phyloP scores from a whole-genome alignment of 306 rosid species.

The Sechiopsis laciniata region DNA sequence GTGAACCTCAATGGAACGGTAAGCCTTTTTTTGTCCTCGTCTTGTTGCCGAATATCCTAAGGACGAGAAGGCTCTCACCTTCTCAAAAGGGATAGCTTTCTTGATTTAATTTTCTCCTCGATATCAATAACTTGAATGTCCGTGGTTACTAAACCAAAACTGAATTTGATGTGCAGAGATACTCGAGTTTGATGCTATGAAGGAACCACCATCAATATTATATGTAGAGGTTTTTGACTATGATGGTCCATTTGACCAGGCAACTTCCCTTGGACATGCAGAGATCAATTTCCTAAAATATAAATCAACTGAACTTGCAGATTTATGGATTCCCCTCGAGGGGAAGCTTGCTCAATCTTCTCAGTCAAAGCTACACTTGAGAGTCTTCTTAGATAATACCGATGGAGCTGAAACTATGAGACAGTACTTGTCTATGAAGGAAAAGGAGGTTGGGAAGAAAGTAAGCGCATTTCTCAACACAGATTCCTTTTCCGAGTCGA shows the following conservation, averaged over 20 bases:
- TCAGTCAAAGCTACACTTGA: constrained; percentile 79
- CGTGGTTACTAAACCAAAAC: constrained; percentile 5
- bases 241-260: constrained; percentile 87
- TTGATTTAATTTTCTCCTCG: constrained; percentile 13
- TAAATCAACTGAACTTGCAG: constrained; percentile 69
- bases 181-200: constrained; percentile 90
- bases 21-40: constrained; percentile 20
- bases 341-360: constrained; percentile 82
- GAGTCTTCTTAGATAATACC: constrained; percentile 72
- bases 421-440: constrained; percentile 81
- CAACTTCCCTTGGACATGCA: constrained; percentile 71
- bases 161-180: constrained; percentile 49
- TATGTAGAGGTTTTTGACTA: constrained; percentile 75
- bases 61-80: background rate
- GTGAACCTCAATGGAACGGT: constrained; percentile 89
- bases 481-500: background rate
- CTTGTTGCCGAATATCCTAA: background rate
- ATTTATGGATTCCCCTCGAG: constrained; percentile 75
- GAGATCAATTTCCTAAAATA: constrained; percentile 82
- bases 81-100: background rate
- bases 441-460: constrained; percentile 95
- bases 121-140: background rate
- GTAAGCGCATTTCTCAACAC: constrained; percentile 29
- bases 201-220: constrained; percentile 88
- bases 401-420: constrained; percentile 73